Evolutionary conservation across 257 asterid genomes (phyloP), one percentile per base, ranked within the genome.

Genomic region (Solanum pimpinellifolium): DNA sequence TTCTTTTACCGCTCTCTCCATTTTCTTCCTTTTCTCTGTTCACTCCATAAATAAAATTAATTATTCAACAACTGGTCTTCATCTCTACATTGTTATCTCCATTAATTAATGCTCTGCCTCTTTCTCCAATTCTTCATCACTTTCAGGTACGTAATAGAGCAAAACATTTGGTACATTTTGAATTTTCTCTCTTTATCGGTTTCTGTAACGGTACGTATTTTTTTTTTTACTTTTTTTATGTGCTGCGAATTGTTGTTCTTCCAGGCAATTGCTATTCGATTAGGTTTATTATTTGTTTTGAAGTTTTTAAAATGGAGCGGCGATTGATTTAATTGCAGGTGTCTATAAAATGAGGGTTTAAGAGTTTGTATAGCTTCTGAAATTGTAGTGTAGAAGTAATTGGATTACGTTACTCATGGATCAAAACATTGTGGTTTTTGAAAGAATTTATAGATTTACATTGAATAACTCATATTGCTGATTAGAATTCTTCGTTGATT

Each of bases 1-100:
- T 80, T 80, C 85, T 47, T 47, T 80, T 80, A 80, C 68, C 85
- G 85, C 84, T 78, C 84, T 80, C 84, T 77, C n/a, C 62, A 39
- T 39, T 13, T 10, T 21, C 21, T 37, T 69, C 21, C 75, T n/a
- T n/a, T 62, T 69, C 76, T 31, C 84, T 78, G n/a, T 42, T 77
- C 84, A 78, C 84, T 46, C 4, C 52, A 27, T 78, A 62, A 62
- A 62, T 23, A 62, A 23, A 62, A n/a, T n/a, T 25, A 78, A 78
- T 15, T 47, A 27, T 47, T 46, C 68, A 37, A 21, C 84, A 25
- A 80, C 68, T 69, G 11, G n/a, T 69, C 76, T 15, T 29, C 76
- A 31, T 31, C 5, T 20, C 52, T 56, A 33, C 56, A 5, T n/a
- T 76, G 18, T 42, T 5, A 18, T 20, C 41, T 72, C 33, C 35